A percentile compares a stretch with the other conserved stretches of the same genome.
Conservation (phyloP, 2,329 filamentous ascomycete species). For the Sclerotinia subarctica region DNA sequence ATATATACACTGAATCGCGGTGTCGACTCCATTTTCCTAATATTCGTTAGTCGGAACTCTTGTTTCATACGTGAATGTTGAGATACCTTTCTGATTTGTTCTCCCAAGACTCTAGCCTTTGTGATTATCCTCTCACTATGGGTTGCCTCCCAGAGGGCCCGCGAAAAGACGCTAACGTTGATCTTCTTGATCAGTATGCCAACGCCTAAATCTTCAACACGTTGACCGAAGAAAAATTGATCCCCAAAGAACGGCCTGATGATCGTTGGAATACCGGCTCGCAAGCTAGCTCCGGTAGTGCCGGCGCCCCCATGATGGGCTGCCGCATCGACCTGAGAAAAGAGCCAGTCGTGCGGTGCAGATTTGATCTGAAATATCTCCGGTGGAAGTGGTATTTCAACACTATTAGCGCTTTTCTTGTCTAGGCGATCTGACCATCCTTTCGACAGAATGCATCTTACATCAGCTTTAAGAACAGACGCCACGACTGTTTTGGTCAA, state of each 20-base stretch:
- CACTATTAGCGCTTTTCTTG: constrained; percentile 51
- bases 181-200: constrained; percentile 86
- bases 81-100: constrained; percentile 80
- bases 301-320: constrained; percentile 93
- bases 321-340: constrained; percentile 87
- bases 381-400: constrained; percentile 64
- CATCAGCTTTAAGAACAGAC: constrained; percentile 84
- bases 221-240: constrained; percentile 89
- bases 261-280: constrained; percentile 89
- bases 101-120: constrained; percentile 77
- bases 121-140: constrained; percentile 87
- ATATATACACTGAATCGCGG: constrained; percentile 88
- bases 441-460: constrained; percentile 91
- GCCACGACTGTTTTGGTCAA: constrained; percentile 93
- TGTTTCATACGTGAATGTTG: neutral
- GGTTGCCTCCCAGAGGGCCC: constrained; percentile 87
- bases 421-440: constrained; percentile 89
- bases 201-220: constrained; percentile 90
- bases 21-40: constrained; percentile 86
- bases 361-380: constrained; percentile 87
- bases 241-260: constrained; percentile 97
- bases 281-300: constrained; percentile 87
- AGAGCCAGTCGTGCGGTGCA: constrained; percentile 95
- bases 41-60: constrained; percentile 35
- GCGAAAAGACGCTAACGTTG: constrained; percentile 79